Evolutionary conservation across 225 moss, liverwort and hornwort species (phyloP), one percentile per base, ranked within the genome.

Genomic region (Polytrichum formosum): DNA sequence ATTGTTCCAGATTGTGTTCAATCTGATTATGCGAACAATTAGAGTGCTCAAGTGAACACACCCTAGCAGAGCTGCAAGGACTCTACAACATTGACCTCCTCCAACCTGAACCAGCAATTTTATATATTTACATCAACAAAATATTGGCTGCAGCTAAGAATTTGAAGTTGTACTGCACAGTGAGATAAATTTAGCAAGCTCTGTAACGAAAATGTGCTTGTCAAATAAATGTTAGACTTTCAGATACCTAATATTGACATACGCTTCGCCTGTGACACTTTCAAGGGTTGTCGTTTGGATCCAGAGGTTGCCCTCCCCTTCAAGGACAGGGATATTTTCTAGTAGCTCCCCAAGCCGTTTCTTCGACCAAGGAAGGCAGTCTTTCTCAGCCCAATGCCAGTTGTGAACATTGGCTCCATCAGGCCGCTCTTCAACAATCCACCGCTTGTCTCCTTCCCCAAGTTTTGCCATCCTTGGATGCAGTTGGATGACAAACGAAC

Each of bases 381-480:
- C 94, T 68, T 94, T 98, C 77, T 98, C 97, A 62, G 94, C 81
- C 97, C 97, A 98, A 76, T 98, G 97, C 97, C 97, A 98, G 86
- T 94, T 94, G 82, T 98, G 97, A 54, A 98, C 97, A 66, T 98
- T 98, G 7, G 97, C 85, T 17, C 97, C 97, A 66, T 98, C 97
- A 56, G 94, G 74, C 79, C 97, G 79, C 64, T 98, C 97, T 73
- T 94, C 73, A 6, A 98, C 97, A 53, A 98, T 98, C 97, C 97
- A 98, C 63, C 97, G 90, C 84, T 94, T 98, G 76, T 98, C 97
- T 65, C 97, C 97, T 77, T 94, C 97, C 68, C 97, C 97, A 67
- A 91, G 91, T 84, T 94, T 98, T 73, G 97, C 97, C 97, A 98
- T 98, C 58, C 66, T 76, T 75, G 18, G 53, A 54, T 54, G 4